These are phyloP conservation scores for Picochlorum sp. DNA, from an alignment of 139 green algal genomes.

Conservation along the genomic window DNA sequence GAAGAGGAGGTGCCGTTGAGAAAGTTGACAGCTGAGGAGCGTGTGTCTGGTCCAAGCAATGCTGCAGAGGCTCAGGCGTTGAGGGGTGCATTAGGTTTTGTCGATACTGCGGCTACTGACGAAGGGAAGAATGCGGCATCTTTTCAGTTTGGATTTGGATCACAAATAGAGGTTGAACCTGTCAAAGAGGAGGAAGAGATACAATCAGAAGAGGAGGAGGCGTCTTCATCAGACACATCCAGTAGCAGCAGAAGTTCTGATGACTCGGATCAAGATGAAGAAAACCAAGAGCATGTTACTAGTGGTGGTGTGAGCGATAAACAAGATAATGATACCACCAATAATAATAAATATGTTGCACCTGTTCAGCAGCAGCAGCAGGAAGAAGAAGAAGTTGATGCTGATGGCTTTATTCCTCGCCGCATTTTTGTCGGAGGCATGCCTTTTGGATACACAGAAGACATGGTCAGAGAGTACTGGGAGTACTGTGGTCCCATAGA, in stretches of 20 bases:
- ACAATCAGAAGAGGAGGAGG: background rate
- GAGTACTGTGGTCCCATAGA: slow-evolving; percentile 71
- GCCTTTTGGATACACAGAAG: slow-evolving; percentile 70
- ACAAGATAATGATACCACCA: background rate
- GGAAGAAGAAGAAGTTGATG: background rate
- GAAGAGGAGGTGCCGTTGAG: background rate
- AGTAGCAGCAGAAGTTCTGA: slow-evolving; percentile 10
- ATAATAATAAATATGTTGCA: background rate
- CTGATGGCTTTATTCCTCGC: slow-evolving; percentile 15
- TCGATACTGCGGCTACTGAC: background rate
- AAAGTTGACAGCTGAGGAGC: slow-evolving; percentile 26
- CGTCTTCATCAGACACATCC: background rate
- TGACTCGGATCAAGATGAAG: background rate
- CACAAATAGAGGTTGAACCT: background rate
- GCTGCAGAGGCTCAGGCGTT: slow-evolving; percentile 56
- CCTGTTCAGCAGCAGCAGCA: background rate
- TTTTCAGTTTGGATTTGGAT: slow-evolving; percentile 7
- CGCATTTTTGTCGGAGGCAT: slow-evolving; percentile 85
- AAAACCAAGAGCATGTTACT: background rate
- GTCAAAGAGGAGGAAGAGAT: background rate
- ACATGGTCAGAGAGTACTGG: slow-evolving; percentile 70
- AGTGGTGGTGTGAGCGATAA: background rate
- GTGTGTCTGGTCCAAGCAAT: slow-evolving; percentile 51
- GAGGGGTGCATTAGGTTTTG: slow-evolving; percentile 35
- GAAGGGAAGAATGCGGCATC: background rate